Conservation (phyloP, 2,329 filamentous ascomycete species). For the Fusarium sp. region DNA sequence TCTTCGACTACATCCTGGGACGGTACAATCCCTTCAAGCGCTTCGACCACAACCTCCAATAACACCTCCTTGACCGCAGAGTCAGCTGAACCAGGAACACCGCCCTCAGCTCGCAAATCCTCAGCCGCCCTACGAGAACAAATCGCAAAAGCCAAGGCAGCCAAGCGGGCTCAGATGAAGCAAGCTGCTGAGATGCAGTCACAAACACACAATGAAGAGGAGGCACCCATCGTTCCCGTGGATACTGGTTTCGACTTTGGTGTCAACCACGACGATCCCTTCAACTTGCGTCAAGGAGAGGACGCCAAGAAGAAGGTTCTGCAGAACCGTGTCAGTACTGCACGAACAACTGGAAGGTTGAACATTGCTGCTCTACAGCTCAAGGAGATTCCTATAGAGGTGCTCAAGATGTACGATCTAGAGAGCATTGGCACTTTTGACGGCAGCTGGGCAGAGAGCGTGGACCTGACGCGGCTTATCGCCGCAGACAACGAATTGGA, state of each 20-base stretch:
- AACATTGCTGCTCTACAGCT: slow-evolving; percentile 89
- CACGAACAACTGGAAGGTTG: slow-evolving; percentile 80
- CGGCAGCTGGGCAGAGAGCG: slow-evolving; percentile 87
- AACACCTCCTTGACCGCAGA: slow-evolving; percentile 24
- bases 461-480: slow-evolving; percentile 85
- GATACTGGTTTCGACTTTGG: slow-evolving; percentile 63
- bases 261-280: slow-evolving; percentile 69
- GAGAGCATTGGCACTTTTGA: slow-evolving; percentile 71
- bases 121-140: slow-evolving; percentile 87
- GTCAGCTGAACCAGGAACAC: slow-evolving; percentile 31
- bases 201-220: slow-evolving; percentile 17
- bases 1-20: slow-evolving; percentile 45
- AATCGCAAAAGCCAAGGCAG: slow-evolving; percentile 91
- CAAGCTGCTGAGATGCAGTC: slow-evolving; percentile 44
- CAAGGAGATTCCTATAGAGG: slow-evolving; percentile 81
- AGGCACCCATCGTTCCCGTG: slow-evolving; percentile 57
- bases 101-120: slow-evolving; percentile 66
- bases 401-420: slow-evolving; percentile 90
- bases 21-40: slow-evolving; percentile 45
- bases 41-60: slow-evolving; percentile 32
- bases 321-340: slow-evolving; percentile 76
- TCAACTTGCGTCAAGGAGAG: slow-evolving; percentile 72
- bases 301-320: slow-evolving; percentile 73
- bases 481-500: slow-evolving; percentile 92
- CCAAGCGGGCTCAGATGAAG: slow-evolving; percentile 67